Evolutionary conservation across 2,329 filamentous ascomycete species (phyloP).

Genomic region (Claviceps humidiphila): DNA sequence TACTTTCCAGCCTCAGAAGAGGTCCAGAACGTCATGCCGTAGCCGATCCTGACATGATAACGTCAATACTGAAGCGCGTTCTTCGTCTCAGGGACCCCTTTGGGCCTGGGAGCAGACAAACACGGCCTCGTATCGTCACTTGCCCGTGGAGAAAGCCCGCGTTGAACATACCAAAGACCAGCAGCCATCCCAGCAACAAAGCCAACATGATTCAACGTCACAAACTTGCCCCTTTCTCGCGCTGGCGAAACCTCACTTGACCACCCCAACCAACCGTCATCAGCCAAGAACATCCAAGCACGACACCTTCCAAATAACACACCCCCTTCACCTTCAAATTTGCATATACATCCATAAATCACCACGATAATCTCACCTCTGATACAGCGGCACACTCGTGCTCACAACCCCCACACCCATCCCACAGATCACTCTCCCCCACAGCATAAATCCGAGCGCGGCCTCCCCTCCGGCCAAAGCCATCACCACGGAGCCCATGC

Average conservation of each 20-base stretch:
- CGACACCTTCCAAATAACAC: too few species aligned
- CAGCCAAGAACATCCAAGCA: too few species aligned
- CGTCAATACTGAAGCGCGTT: not conserved
- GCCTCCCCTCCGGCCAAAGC: constrained; percentile 26
- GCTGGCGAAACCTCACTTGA: constrained; percentile 41
- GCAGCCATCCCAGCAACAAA: constrained; percentile 39
- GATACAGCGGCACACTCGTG: constrained; percentile 43
- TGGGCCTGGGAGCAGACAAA: not conserved
- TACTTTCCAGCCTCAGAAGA: constrained; percentile 22
- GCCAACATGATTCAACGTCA: constrained; percentile 46
- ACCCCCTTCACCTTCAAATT: not conserved
- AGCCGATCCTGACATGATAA: constrained; percentile 34
- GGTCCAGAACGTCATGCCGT: constrained; percentile 41
- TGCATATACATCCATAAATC: not conserved
- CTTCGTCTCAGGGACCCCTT: not conserved
- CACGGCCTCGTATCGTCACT: too few species aligned
- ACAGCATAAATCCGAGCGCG: constrained; percentile 34
- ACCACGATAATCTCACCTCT: constrained; percentile 14
- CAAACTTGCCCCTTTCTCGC: constrained; percentile 37
- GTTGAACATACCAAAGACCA: constrained; percentile 36
- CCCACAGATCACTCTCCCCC: constrained; percentile 38
- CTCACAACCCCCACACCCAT: constrained; percentile 41
- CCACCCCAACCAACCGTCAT: not conserved
- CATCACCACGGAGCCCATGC: constrained; percentile 35
- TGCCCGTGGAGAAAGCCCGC: too few species aligned